A percentile compares a stretch with the other conserved stretches of the same genome.
phyloP scores from a whole-genome alignment of 179 eudicot species.

The Vitellaria paradoxa region DNA sequence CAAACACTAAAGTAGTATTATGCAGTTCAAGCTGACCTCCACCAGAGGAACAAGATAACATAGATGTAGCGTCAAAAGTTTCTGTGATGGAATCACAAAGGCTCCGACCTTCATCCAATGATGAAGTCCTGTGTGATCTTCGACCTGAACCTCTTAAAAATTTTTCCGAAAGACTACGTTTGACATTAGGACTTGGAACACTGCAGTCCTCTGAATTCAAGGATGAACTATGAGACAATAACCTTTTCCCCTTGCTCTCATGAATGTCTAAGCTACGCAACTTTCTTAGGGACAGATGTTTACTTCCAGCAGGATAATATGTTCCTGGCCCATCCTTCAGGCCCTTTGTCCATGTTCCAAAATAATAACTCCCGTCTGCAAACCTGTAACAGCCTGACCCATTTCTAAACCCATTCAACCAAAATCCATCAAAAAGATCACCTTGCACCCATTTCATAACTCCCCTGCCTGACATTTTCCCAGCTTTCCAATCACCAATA shows the following conservation, averaged over 20 bases:
- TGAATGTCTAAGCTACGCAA: conserved; percentile 39
- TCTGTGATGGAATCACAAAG: conserved; percentile 42
- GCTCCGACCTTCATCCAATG: conserved; percentile 37
- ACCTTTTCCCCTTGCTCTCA: conserved; percentile 33
- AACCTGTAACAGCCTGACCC: conserved; percentile 81
- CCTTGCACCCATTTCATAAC: conserved; percentile 88
- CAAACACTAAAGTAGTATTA: conserved; percentile 47
- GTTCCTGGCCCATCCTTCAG: conserved; percentile 87
- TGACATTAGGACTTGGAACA: conserved; percentile 35
- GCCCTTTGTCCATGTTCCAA: conserved; percentile 86
- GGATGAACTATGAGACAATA: conserved; percentile 41
- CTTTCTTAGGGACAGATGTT: conserved; percentile 49
- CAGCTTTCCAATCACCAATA: conserved; percentile 83
- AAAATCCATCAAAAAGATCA: conserved; percentile 80
- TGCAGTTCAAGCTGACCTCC: conserved; percentile 39
- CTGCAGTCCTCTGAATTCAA: conserved; percentile 28
- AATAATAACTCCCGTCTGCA: conserved; percentile 78
- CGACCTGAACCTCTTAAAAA: conserved; percentile 41
- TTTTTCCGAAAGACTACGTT: conserved; percentile 56
- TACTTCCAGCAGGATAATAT: conserved; percentile 79
- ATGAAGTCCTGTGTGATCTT: conserved; percentile 34
- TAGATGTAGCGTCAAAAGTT: conserved; percentile 33
- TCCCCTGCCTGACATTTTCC: conserved; percentile 83
- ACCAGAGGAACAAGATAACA: conserved; percentile 24
- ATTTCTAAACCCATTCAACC: conserved; percentile 79